Evolutionary conservation across 176 grass and related monocot species (phyloP).

Genomic region (Carex pumila): DNA sequence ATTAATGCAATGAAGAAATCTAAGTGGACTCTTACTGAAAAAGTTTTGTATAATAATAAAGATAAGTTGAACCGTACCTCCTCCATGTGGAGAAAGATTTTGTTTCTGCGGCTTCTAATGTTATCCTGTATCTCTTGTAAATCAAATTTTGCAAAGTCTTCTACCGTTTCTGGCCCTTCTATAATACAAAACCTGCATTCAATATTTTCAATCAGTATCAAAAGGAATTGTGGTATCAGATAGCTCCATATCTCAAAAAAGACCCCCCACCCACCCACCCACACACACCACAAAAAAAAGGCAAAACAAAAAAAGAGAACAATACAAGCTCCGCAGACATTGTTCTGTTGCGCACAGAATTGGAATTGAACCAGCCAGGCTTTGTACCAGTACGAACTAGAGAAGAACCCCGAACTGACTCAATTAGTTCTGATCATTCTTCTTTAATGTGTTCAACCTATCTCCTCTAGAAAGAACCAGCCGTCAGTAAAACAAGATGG

Average conservation of each 20-base stretch:
- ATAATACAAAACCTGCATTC: conserved; percentile 95
- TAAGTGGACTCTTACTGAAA: neutral
- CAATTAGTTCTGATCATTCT: neutral
- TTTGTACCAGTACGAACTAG: neutral
- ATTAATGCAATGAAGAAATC: neutral
- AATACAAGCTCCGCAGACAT: neutral
- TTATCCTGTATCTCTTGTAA: conserved; percentile 94
- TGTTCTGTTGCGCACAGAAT: neutral
- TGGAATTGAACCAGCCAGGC: neutral
- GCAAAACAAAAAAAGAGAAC: neutral
- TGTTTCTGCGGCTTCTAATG: conserved; percentile 91
- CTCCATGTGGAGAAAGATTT: conserved; percentile 99
- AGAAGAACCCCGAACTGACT: neutral
- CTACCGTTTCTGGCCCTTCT: conserved; percentile 94
- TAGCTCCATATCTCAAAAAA: neutral
- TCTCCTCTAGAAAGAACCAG: neutral
- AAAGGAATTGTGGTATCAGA: neutral
- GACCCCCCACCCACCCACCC: too few relatives aligned
- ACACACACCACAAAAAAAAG: neutral
- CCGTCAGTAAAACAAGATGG: neutral
- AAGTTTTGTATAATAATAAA: neutral
- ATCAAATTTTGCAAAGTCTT: conserved; percentile 93
- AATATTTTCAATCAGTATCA: neutral
- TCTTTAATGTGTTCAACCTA: neutral
- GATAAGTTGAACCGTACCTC: conserved; percentile 49